Percentiles rank a stretch among this genome's conserved stretches.
phyloP scores from a whole-genome alignment of 2,329 filamentous ascomycete genomes.

The Epichloe elymi region DNA sequence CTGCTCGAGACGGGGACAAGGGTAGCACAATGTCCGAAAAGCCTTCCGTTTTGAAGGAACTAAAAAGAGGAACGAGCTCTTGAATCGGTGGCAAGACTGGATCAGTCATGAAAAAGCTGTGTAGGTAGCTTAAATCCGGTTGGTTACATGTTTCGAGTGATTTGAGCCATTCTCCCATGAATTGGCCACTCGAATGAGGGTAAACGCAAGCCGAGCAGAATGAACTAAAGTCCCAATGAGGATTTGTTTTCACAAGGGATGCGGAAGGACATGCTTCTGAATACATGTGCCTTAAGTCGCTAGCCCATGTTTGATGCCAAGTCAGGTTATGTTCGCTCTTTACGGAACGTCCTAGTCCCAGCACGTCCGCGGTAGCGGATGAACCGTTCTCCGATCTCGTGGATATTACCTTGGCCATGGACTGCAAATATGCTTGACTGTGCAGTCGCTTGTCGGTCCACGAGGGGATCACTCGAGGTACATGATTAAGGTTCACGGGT shows the following conservation, averaged over 20 bases:
- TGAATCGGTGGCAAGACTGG: conserved; percentile 48
- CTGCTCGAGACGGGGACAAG: conserved; percentile 28
- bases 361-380: background rate
- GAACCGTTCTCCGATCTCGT: conserved; percentile 11
- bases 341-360: background rate
- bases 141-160: conserved; percentile 62
- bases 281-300: conserved; percentile 28
- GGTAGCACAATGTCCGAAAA: conserved; percentile 72
- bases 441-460: conserved; percentile 39
- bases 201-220: conserved; percentile 51
- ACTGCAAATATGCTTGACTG: conserved; percentile 12
- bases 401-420: conserved; percentile 17
- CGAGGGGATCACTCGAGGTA: conserved; percentile 30
- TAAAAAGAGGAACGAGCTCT: conserved; percentile 61
- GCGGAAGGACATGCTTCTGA: conserved; percentile 45
- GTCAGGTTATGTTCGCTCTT: background rate
- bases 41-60: conserved; percentile 55
- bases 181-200: conserved; percentile 53
- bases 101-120: conserved; percentile 58
- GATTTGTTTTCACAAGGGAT: conserved; percentile 44
- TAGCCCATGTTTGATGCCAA: conserved; percentile 5
- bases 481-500: conserved; percentile 58
- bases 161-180: conserved; percentile 51
- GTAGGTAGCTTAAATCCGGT: conserved; percentile 59
- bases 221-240: conserved; percentile 49